These are phyloP conservation scores for Penstemon newberryi DNA, from an alignment of 257 asterid species.

Conservation along the genomic window DNA sequence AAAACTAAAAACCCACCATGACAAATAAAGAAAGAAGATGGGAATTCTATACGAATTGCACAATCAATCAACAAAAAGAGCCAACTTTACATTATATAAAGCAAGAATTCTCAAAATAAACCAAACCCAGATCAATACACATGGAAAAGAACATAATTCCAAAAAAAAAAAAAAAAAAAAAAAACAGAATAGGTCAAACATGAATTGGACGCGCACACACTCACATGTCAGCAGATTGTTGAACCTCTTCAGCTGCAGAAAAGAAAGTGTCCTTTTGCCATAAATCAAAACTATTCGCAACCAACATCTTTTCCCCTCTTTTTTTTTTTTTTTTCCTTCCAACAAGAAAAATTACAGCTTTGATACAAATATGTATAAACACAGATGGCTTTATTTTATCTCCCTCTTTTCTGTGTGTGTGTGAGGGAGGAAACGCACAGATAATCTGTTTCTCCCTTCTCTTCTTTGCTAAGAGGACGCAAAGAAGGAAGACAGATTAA, in stretches of 20 bases:
- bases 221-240: slow-evolving; percentile 81
- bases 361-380: slow-evolving; percentile 4
- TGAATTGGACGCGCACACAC: slow-evolving; percentile 20
- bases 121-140: slow-evolving; percentile 31
- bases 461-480: slow-evolving; percentile 49
- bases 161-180: neutral
- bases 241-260: slow-evolving; percentile 95
- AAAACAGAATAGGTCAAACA: neutral
- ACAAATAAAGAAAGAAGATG: neutral
- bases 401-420: slow-evolving; percentile 1
- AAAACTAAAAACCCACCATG: slow-evolving; percentile 21
- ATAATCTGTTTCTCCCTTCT: slow-evolving; percentile 34
- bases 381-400: slow-evolving; percentile 7
- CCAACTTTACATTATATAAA: slow-evolving; percentile 17
- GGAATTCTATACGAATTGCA: slow-evolving; percentile 7
- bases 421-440: slow-evolving; percentile 18
- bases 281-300: slow-evolving; percentile 77
- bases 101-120: slow-evolving; percentile 21
- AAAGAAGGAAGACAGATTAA: slow-evolving; percentile 54
- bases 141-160: slow-evolving; percentile 6
- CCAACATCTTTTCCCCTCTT: slow-evolving; percentile 58
- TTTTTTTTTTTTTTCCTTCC: slow-evolving; percentile 21
- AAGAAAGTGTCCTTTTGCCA: slow-evolving; percentile 91
- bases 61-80: slow-evolving; percentile 15
- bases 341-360: slow-evolving; percentile 29